Conservation (phyloP, 2,329 filamentous ascomycete genomes). For the Diaporthe sp. region DNA sequence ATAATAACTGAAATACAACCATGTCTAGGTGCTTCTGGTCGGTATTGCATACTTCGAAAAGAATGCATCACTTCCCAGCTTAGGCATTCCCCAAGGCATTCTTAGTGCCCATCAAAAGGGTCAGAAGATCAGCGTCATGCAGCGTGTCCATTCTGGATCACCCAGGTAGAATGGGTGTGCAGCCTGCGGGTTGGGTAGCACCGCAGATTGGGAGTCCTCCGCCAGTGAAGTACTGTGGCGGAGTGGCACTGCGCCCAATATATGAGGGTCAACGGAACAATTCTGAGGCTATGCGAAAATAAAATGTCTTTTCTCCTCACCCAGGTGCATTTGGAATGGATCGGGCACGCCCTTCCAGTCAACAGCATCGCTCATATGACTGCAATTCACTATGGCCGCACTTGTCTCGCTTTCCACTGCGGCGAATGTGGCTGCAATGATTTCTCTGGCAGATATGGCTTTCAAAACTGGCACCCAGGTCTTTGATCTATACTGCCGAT, state of each 20-base stretch:
- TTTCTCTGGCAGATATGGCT: background rate
- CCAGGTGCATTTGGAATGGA: background rate
- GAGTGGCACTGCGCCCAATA: background rate
- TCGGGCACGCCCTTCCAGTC: background rate
- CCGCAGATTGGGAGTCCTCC: background rate
- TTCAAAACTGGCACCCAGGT: background rate
- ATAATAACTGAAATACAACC: background rate
- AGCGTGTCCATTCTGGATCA: background rate
- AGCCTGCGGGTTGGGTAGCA: background rate
- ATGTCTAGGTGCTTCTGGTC: background rate
- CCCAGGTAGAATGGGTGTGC: no score
- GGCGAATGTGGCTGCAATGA: conserved; percentile 12
- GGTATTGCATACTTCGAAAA: background rate
- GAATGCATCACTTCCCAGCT: background rate
- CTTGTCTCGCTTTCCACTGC: background rate
- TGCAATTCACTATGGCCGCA: background rate
- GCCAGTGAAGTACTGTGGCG: background rate
- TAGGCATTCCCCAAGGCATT: background rate
- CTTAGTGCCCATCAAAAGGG: background rate
- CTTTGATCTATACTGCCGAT: background rate
- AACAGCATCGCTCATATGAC: background rate
- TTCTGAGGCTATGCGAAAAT: no score
- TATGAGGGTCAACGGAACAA: background rate
- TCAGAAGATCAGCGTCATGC: background rate
- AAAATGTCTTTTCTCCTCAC: background rate